Conservation (phyloP, 768 basidiomycete species). For the Kwoniella pini region DNA sequence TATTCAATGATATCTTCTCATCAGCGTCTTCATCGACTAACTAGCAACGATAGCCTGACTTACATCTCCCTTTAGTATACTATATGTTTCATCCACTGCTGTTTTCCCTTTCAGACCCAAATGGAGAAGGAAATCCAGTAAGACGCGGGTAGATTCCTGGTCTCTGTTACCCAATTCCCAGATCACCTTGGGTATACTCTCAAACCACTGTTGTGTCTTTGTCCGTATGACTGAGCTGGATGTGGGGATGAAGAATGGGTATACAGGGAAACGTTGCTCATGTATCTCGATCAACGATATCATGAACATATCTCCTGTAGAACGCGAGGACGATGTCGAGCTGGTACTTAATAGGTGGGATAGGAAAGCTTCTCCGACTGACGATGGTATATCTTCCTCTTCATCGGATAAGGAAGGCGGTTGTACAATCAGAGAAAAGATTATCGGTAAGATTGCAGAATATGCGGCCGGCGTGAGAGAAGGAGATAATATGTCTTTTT, state of each 20-base stretch:
- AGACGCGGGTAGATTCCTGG: conserved; percentile 61
- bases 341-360: conserved; percentile 66
- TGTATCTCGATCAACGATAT: conserved; percentile 68
- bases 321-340: conserved; percentile 67
- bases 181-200: conserved; percentile 72
- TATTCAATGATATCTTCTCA: conserved; percentile 42
- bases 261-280: conserved; percentile 36
- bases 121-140: conserved; percentile 65
- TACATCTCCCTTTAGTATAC: conserved; percentile 15
- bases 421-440: conserved; percentile 56
- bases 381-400: conserved; percentile 33
- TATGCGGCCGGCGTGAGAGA: conserved; percentile 43
- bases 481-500: conserved; percentile 36
- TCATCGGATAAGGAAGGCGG: conserved; percentile 14
- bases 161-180: conserved; percentile 78
- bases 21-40: background rate
- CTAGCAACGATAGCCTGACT: background rate
- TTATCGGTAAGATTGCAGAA: conserved; percentile 44
- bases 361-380: conserved; percentile 63
- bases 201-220: conserved; percentile 64
- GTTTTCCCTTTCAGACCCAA: conserved; percentile 40
- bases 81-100: conserved; percentile 18
- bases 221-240: conserved; percentile 21
- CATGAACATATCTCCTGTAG: conserved; percentile 72
- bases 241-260: conserved; percentile 44